Evolutionary conservation across 768 basidiomycete species (phyloP), one percentile per base, ranked within the genome.

Genomic region (Boletus huronensis): DNA sequence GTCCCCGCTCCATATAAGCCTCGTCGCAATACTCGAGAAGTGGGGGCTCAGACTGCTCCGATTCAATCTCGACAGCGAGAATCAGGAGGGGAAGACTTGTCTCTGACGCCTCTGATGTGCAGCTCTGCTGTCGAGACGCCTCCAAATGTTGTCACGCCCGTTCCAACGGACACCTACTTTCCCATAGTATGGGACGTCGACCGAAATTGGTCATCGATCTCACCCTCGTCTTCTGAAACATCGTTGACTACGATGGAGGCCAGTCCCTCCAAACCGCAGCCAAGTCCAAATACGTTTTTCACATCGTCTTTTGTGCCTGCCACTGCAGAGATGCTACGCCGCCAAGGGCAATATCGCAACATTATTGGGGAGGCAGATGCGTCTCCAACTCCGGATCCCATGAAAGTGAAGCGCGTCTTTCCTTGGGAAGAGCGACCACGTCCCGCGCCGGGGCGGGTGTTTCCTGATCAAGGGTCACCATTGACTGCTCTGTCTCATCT

Each of bases 351-450:
- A 64, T 90, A 95, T 72, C 77, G 79, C 16, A 80, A 80, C 63
- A 83, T 88, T 19, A 67, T 69, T n/a, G 70, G 72, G 1, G 79
- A 79, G 23, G 73, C 72, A 36, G 61, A 69, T n/a, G 58, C 67
- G 29, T 74, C 76, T 11, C 79, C 80, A 6, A 79, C 76, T 59
- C 91, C 93, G 4, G 90, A 94, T 66, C 79, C 75, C 26, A 72
- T 72, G 25, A 89, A 89, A 64, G 81, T 95, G 21, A 86, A 85
- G 56, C 75, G 79, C 32, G 77, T 97, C 32, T 98, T 99, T 70
- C 94, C 96, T n/a, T 99, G 96, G 96, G 96, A 99, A 67, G 81
- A 84, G 54, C 80, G 81, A 61, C 85, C 82, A 13, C 82, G 88
- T 31, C 79, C 75, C 45, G 60, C 78, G 58, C 90, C 90, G 14